Evolutionary conservation across 2,329 filamentous ascomycete genomes (phyloP).

Genomic region (Achaetomium macrosporum): DNA sequence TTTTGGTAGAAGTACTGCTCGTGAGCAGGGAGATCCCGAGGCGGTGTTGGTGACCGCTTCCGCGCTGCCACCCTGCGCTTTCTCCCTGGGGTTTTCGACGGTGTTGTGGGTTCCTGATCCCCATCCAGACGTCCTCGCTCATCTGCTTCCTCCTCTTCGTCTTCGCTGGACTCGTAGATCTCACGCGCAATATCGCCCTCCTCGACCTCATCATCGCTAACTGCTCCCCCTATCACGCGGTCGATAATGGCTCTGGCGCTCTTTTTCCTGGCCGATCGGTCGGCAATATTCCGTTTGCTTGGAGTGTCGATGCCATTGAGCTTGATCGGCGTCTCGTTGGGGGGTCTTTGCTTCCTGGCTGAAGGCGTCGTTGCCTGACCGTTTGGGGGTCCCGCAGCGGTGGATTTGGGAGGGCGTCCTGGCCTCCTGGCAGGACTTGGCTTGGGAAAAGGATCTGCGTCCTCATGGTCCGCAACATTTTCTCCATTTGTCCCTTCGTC

Average conservation of each 20-base stretch:
- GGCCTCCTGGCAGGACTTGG: slow-evolving; percentile 30
- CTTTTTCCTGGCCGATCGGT: slow-evolving; percentile 82
- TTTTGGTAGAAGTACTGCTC: slow-evolving; percentile 95
- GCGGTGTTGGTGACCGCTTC: slow-evolving; percentile 70
- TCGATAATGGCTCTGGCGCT: slow-evolving; percentile 73
- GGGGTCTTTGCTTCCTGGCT: slow-evolving; percentile 27
- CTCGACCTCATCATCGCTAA: slow-evolving; percentile 66
- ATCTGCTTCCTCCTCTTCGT: slow-evolving; percentile 32
- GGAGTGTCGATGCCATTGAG: slow-evolving; percentile 45
- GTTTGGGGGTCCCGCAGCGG: slow-evolving; percentile 20
- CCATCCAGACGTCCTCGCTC: slow-evolving; percentile 24
- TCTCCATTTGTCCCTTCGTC: slow-evolving; percentile 5
- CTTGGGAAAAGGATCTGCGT: slow-evolving; percentile 14
- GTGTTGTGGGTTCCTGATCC: slow-evolving; percentile 25
- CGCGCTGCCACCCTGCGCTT: slow-evolving; percentile 30
- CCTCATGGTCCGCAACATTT: not conserved
- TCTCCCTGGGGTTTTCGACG: slow-evolving; percentile 24
- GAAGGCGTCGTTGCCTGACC: slow-evolving; percentile 35
- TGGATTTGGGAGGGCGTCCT: slow-evolving; percentile 23
- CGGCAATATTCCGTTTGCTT: slow-evolving; percentile 61
- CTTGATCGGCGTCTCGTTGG: slow-evolving; percentile 37
- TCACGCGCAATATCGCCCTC: slow-evolving; percentile 62
- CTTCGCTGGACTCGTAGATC: slow-evolving; percentile 57
- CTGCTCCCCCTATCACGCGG: slow-evolving; percentile 56
- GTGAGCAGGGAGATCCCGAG: slow-evolving; percentile 74